A percentile compares a stretch with the other conserved stretches of the same genome.
Evolutionary conservation across 2,329 filamentous ascomycete genomes (phyloP).

Genomic region (Curvularia sp.): DNA sequence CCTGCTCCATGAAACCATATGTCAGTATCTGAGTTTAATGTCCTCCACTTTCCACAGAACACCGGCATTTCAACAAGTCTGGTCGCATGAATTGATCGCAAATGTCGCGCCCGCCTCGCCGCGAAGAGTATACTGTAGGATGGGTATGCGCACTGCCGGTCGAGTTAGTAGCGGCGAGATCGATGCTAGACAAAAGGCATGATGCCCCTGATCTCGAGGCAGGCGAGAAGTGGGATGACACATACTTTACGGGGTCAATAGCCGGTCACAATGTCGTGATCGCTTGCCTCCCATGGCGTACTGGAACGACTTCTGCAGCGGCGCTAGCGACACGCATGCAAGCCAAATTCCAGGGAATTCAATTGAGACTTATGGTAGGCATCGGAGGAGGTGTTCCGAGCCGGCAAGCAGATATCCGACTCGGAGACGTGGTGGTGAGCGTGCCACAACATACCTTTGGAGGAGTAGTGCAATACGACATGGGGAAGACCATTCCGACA

Average conservation of each 20-base stretch:
- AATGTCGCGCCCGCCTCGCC: constrained; percentile 13
- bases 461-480: constrained; percentile 38
- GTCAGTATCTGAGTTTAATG: neutral
- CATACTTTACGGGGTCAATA: constrained; percentile 34
- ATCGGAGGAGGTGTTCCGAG: constrained; percentile 49
- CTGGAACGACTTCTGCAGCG: constrained; percentile 47
- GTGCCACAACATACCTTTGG: constrained; percentile 12
- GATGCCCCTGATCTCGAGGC: constrained; percentile 27
- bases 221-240: constrained; percentile 34
- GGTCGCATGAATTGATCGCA: neutral
- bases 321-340: constrained; percentile 42
- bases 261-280: constrained; percentile 45
- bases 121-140: constrained; percentile 24
- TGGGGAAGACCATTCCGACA: constrained; percentile 22
- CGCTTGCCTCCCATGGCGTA: constrained; percentile 29
- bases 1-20: neutral
- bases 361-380: constrained; percentile 55
- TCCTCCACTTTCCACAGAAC: neutral
- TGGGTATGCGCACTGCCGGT: constrained; percentile 26
- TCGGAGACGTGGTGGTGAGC: constrained; percentile 39
- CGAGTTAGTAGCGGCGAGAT: constrained; percentile 21
- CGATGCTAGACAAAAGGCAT: constrained; percentile 24
- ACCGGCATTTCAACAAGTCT: neutral
- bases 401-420: constrained; percentile 27
- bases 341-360: constrained; percentile 43